Conservation (phyloP, 257 asterid species). For the Solanum medicagineum region DNA sequence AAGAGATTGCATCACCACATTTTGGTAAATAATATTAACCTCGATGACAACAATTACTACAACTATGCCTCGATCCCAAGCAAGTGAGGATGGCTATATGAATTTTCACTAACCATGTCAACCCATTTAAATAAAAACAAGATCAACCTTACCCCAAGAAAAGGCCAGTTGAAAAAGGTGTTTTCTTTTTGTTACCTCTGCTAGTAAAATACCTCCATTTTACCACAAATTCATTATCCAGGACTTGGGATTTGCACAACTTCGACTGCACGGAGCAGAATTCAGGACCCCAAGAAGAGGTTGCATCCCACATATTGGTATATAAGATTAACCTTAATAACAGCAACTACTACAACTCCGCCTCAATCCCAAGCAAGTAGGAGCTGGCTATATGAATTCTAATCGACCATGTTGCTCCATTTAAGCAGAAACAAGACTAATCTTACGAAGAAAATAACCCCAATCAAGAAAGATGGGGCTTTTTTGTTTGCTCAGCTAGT, state of each 20-base stretch:
- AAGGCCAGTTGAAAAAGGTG: neutral
- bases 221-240: neutral
- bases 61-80: neutral
- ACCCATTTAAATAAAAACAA: neutral
- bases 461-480: neutral
- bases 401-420: neutral
- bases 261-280: neutral
- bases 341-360: neutral
- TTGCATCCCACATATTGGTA: neutral
- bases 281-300: neutral
- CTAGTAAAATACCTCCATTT: neutral
- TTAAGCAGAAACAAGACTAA: neutral
- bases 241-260: neutral
- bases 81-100: neutral
- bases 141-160: neutral
- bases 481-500: neutral
- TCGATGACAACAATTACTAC: neutral
- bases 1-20: neutral
- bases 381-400: neutral
- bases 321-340: neutral
- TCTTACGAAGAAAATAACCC: neutral
- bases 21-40: neutral
- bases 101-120: neutral
- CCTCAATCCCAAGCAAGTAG: neutral
- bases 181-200: neutral